Evolutionary conservation across 2,329 filamentous ascomycete species (phyloP), one percentile per base, ranked within the genome.

Genomic region (Capronia americana): DNA sequence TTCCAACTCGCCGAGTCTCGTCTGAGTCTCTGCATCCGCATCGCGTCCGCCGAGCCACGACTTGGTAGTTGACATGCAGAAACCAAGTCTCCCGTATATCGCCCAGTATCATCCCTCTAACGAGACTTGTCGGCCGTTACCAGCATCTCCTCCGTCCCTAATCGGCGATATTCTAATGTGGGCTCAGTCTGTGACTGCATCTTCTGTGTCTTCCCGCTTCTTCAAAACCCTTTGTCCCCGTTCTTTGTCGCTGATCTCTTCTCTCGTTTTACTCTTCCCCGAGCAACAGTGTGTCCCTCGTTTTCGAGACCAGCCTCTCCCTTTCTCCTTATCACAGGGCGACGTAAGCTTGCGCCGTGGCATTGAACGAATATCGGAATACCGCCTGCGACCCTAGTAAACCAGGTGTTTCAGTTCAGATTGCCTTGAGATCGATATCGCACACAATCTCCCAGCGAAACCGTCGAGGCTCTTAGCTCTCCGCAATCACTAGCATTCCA

Each of bases 361-460:
- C 57, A 46, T 46, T 61, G 20, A n/a, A 30, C 44, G 20, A 38
- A 23, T 44, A 53, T 30, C 28, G 57, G 57, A 30, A 50, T 59
- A 51, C 30, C 12, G 30, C 50, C 48, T 51, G 48, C 30, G 38
- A 26, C 46, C 48, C 58, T 57, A 38, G 32, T 61, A n/a, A 46
- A 50, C 58, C 41, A 54, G 28, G 46, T 53, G 67, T 69, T 69
- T 69, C 67, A 69, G 61, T 62, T 57, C 57, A 69, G 67, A 69
- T 69, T 67, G 61, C 58, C 60, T 32, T 32, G n/a, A 51, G 63
- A 66, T 66, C 67, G 61, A 63, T 57, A 53, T 58, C 56, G 41
- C 46, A 17, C 48, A 64, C 58, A 57, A 69, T 66, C 65, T 64
- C 63, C 61, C 38, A 17, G 28, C 57, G 41, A 44, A 56, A 54